Base-by-base conservation (phyloP, 345 rosid species). In the Eucalyptus fibrosa region DNA sequence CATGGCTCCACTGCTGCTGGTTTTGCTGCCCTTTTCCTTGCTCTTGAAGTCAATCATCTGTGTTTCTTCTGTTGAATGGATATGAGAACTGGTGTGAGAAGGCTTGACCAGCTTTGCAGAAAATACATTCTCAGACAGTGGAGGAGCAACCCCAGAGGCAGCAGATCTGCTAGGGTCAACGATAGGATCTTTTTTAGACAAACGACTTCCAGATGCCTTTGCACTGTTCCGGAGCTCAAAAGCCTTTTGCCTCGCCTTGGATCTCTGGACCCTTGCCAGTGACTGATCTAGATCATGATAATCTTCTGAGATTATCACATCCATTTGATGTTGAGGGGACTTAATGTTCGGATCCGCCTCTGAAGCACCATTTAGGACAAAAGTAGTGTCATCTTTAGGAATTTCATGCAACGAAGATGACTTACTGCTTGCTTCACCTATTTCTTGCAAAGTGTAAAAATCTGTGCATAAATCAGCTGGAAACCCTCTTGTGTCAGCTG, bases 221-320 rank as follows among this genome's bases (percentile, higher is more conserved):
- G 92, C 94, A 92, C 98, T 95, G 90, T 91, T 94, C 15, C 96
- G 98, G 92, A 91, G 90, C 92, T 94, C 93, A 53, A 86, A 12
- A 50, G 62, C 88, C 88, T 15, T 92, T 90, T 97, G 97, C 92
- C 99, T 96, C 37, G 96, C 94, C 91, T 91, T 96, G 34, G 98
- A 96, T 90, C 97, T 96, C 89, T 94, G 95, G 92, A 95, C 90
- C 88, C 91, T 97, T 50, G 93, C 94, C 90, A 95, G 90, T 60
- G 99, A 94, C 87, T 90, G 90, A 87, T 90, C 90, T 59, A 92
- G 92, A 85, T 93, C 93, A 65, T 90, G 90, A 88, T 87, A 69
- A 89, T 87, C 62, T 88, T 88, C 92, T 47, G 92, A 91, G 59
- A 89, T 88, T 86, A 86, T 89, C 88, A 91, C 90, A 55, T 92